Evolutionary conservation across 1,284 basidiomycete species (phyloP).

Genomic region (Ustilago lituana): DNA sequence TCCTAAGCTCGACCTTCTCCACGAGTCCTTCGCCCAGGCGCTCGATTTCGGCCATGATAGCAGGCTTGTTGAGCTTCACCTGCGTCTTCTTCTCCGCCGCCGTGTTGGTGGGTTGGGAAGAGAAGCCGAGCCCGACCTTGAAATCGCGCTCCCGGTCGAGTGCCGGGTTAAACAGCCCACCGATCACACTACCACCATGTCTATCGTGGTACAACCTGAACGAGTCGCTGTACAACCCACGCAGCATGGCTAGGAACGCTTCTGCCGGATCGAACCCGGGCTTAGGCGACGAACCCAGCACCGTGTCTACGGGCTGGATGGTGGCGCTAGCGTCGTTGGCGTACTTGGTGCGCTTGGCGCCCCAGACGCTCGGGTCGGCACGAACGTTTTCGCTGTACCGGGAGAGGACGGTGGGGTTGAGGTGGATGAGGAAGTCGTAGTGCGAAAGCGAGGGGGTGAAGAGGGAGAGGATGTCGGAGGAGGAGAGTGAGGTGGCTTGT

Average conservation of each 20-base stretch:
- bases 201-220: constrained; percentile 86
- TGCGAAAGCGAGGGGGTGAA: constrained; percentile 84
- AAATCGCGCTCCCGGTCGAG: constrained; percentile 73
- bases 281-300: constrained; percentile 49
- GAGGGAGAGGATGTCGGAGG: constrained; percentile 72
- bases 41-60: constrained; percentile 80
- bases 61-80: constrained; percentile 76
- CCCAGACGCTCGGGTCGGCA: constrained; percentile 48
- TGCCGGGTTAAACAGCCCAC: constrained; percentile 84
- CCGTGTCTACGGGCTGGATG: constrained; percentile 37
- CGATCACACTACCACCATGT: constrained; percentile 80
- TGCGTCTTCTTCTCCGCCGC: constrained; percentile 36
- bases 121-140: constrained; percentile 82
- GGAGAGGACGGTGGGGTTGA: constrained; percentile 76
- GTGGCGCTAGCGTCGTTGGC: constrained; percentile 68
- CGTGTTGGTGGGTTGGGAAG: constrained; percentile 68
- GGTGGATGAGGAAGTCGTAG: constrained; percentile 85
- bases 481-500: constrained; percentile 48
- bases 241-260: constrained; percentile 73
- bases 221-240: constrained; percentile 81
- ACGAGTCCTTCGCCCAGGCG: constrained; percentile 81
- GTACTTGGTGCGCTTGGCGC: constrained; percentile 69
- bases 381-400: constrained; percentile 73
- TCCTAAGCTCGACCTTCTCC: constrained; percentile 27
- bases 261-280: constrained; percentile 78